phyloP scores from a whole-genome alignment of 192 early-diverging fungal genomes.

The Coemansia sp. region DNA sequence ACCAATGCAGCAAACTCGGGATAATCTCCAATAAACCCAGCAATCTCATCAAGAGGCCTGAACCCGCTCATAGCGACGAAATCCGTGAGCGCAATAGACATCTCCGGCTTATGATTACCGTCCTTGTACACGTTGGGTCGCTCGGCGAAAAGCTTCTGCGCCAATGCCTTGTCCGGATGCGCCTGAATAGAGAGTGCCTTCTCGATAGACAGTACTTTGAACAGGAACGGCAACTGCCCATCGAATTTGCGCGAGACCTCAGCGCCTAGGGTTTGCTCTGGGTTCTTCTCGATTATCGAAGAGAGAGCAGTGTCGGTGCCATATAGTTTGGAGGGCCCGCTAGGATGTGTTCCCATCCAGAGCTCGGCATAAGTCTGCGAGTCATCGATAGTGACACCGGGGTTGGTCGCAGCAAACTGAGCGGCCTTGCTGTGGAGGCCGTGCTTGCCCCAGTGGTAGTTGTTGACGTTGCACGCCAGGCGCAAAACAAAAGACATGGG shows the following conservation, averaged over 20 bases:
- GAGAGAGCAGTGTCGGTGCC: slow-evolving; percentile 48
- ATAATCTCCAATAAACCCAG: slow-evolving; percentile 59
- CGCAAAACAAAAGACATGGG: slow-evolving; percentile 35
- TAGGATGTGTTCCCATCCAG: slow-evolving; percentile 99
- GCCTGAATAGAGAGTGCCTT: slow-evolving; percentile 97
- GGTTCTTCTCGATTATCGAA: slow-evolving; percentile 58
- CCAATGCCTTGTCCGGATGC: slow-evolving; percentile 93
- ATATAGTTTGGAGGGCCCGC: slow-evolving; percentile 68
- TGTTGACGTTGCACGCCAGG: slow-evolving; percentile 73
- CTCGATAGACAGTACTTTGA: slow-evolving; percentile 88
- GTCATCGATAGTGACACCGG: slow-evolving; percentile 58
- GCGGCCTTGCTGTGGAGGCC: slow-evolving; percentile 81
- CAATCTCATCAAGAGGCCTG: slow-evolving; percentile 78
- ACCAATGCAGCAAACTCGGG: slow-evolving; percentile 66
- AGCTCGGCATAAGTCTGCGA: slow-evolving; percentile 90
- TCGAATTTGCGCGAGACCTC: slow-evolving; percentile 62
- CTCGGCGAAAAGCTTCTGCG: slow-evolving; percentile 64
- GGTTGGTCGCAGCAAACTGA: slow-evolving; percentile 67
- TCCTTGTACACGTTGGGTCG: slow-evolving; percentile 91
- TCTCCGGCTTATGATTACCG: slow-evolving; percentile 92
- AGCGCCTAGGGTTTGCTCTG: slow-evolving; percentile 51
- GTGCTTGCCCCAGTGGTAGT: slow-evolving; percentile 96
- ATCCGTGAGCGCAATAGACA: slow-evolving; percentile 93
- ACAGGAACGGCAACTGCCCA: slow-evolving; percentile 91
- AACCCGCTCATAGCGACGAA: slow-evolving; percentile 97